These are phyloP conservation scores for Nymphaea colorata DNA, from an alignment of 164 flowering plant genomes.

Conservation along the genomic window DNA sequence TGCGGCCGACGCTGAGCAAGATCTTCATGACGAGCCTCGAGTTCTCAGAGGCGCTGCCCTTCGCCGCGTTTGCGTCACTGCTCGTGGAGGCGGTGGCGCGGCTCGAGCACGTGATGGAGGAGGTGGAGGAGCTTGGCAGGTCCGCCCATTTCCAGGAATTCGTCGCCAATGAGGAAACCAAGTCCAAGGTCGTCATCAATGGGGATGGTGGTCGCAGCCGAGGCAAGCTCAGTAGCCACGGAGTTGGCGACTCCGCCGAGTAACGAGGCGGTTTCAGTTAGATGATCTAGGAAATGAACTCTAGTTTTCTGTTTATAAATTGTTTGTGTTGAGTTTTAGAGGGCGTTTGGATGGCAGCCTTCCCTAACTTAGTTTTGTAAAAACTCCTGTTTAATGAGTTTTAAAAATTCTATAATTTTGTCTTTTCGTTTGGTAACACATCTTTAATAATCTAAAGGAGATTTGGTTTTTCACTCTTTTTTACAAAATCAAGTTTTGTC, in stretches of 20 bases:
- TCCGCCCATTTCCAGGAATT: conserved; percentile 50
- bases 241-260: not conserved
- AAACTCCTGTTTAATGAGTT: no score
- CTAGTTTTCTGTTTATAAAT: no score
- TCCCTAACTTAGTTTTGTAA: no score
- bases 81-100: conserved; percentile 77
- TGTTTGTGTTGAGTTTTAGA: no score
- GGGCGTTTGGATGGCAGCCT: no score
- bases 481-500: no score
- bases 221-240: not conserved
- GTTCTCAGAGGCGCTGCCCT: conserved; percentile 92
- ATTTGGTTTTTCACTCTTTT: no score
- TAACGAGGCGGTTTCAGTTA: not conserved
- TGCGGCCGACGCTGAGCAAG: conserved; percentile 72
- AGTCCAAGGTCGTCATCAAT: conserved; percentile 19
- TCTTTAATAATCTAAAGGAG: no score
- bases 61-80: conserved; percentile 92
- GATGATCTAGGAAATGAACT: not conserved
- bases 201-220: conserved; percentile 1
- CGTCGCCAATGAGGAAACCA: conserved; percentile 9
- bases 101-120: conserved; percentile 70
- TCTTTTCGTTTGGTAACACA: no score
- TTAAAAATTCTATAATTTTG: no score
- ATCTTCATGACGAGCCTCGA: conserved; percentile 64
- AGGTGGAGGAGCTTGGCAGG: conserved; percentile 74